phyloP scores from a whole-genome alignment of 2,329 filamentous ascomycete species.

The Neocatenulostroma microsporum region DNA sequence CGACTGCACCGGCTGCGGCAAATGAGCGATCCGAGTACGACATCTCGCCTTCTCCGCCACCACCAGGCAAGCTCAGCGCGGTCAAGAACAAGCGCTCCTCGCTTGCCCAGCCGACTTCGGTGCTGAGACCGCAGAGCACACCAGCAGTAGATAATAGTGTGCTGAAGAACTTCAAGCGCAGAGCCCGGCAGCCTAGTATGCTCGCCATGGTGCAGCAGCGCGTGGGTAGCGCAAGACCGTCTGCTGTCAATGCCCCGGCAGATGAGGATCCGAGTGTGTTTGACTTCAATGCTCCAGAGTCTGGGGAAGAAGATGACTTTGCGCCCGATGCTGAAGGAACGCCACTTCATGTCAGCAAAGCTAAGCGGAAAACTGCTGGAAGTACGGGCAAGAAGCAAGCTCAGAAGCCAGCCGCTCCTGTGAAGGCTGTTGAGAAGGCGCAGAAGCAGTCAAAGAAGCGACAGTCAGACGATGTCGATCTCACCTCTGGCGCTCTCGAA shows the following conservation, averaged over 20 bases:
- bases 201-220: conserved; percentile 41
- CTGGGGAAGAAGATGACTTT: conserved; percentile 38
- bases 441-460: conserved; percentile 19
- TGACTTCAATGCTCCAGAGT: conserved; percentile 19
- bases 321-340: conserved; percentile 62
- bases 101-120: conserved; percentile 33
- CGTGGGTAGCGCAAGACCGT: conserved; percentile 19
- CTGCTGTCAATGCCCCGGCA: conserved; percentile 26
- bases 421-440: too few relatives aligned
- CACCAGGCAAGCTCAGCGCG: conserved; percentile 27
- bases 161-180: conserved; percentile 44
- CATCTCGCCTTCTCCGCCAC: conserved; percentile 26
- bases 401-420: conserved; percentile 12
- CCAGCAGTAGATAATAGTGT: conserved; percentile 40
- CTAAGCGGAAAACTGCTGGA: conserved; percentile 25
- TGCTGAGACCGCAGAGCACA: conserved; percentile 37
- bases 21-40: conserved; percentile 16
- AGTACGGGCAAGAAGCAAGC: conserved; percentile 5
- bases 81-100: conserved; percentile 16
- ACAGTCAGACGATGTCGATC: conserved; percentile 18
- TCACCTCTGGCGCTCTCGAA: conserved; percentile 14
- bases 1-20: neutral
- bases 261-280: conserved; percentile 27
- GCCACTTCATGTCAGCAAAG: conserved; percentile 47
- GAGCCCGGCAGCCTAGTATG: conserved; percentile 43